A percentile compares a stretch with the other conserved stretches of the same genome.
These are phyloP conservation scores for Heritiera littoralis DNA, from an alignment of 345 rosid species.

Conservation along the genomic window DNA sequence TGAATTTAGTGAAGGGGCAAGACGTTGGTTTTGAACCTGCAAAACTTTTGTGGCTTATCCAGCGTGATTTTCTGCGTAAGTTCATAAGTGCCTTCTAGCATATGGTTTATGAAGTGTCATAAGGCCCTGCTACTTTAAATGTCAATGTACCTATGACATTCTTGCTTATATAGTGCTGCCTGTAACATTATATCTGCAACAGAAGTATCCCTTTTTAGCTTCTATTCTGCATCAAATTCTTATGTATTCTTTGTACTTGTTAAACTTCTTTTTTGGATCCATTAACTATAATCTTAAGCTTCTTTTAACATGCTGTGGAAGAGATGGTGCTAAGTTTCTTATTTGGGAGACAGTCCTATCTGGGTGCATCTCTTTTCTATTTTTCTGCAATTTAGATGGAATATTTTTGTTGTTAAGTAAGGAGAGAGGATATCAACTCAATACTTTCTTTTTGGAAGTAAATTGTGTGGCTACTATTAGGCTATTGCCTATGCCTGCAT, in stretches of 20 bases:
- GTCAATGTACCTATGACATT: constrained; percentile 9
- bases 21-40: constrained; percentile 98
- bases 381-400: constrained; percentile 3
- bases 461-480: neutral
- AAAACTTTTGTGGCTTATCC: constrained; percentile 98
- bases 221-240: neutral
- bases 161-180: neutral
- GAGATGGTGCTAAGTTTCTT: neutral
- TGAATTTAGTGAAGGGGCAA: constrained; percentile 66
- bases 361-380: neutral
- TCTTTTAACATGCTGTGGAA: neutral
- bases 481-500: neutral
- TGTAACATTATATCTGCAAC: constrained; percentile 1
- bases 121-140: constrained; percentile 17
- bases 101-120: constrained; percentile 10
- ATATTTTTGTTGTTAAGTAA: neutral
- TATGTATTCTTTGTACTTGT: neutral
- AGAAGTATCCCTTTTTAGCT: neutral
- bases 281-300: constrained; percentile 7
- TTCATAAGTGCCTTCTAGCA: constrained; percentile 16
- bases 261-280: neutral
- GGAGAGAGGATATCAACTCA: neutral
- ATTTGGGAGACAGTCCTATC: neutral
- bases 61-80: constrained; percentile 99
- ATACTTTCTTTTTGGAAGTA: neutral